Evolutionary conservation across 2,329 filamentous ascomycete species (phyloP).

Genomic region (Fusarium coicis): DNA sequence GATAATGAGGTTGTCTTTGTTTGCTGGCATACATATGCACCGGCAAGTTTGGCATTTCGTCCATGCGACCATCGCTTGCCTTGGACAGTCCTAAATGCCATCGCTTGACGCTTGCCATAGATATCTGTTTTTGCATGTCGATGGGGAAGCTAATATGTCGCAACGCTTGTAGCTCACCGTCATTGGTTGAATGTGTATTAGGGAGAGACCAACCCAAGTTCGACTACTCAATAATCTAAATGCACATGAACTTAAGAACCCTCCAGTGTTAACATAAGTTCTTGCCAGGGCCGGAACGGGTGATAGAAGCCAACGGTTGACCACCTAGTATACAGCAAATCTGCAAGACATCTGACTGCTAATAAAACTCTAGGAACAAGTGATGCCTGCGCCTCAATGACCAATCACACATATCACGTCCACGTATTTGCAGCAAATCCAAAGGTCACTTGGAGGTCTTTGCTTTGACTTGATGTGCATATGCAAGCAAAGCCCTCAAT

Average conservation of each 20-base stretch:
- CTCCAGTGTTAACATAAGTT: not conserved
- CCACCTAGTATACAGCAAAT: not conserved
- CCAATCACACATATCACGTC: not conserved
- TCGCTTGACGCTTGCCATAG: not conserved
- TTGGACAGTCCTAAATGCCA: not conserved
- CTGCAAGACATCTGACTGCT: not conserved
- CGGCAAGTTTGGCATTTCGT: slow-evolving; percentile 1
- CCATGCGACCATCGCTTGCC: slow-evolving; percentile 2
- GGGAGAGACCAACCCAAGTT: not conserved
- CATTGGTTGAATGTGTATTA: not conserved
- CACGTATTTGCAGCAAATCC: not conserved
- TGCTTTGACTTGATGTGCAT: slow-evolving; percentile 27
- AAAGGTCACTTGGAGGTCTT: not conserved
- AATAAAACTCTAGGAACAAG: not conserved
- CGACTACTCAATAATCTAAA: not conserved
- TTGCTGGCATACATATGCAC: slow-evolving; percentile 7
- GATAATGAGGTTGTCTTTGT: not conserved
- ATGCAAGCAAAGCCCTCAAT: not conserved
- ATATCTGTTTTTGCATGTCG: not conserved
- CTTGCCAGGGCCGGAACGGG: not conserved
- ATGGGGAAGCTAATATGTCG: not conserved
- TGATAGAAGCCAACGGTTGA: slow-evolving; percentile 28
- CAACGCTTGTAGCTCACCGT: not conserved
- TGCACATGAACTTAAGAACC: not conserved
- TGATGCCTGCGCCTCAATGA: not conserved